Conservation (phyloP, 345 rosid genomes). For the Salix dunnii region DNA sequence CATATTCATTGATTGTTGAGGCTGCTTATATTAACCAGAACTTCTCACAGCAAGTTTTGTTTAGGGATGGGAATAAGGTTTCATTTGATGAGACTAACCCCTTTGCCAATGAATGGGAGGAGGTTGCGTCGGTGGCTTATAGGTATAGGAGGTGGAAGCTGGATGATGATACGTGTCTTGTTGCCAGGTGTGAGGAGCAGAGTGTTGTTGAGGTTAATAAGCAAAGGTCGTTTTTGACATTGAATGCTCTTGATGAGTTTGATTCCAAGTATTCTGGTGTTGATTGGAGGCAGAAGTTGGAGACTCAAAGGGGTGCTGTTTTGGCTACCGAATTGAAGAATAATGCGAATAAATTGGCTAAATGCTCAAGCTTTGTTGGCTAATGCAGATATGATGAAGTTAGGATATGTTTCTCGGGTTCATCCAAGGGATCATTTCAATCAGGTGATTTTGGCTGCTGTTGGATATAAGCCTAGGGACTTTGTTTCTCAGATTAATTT, state of each 20-base stretch:
- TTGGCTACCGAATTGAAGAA: slow-evolving; percentile 95
- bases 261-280: slow-evolving; percentile 94
- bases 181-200: slow-evolving; percentile 91
- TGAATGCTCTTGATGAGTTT: slow-evolving; percentile 93
- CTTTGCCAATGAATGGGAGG: slow-evolving; percentile 86
- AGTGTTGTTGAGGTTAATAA: slow-evolving; percentile 76
- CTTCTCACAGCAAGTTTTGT: slow-evolving; percentile 84
- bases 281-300: slow-evolving; percentile 98
- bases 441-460: slow-evolving; percentile 85
- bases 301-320: slow-evolving; percentile 96
- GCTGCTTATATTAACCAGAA: slow-evolving; percentile 86
- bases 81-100: slow-evolving; percentile 86
- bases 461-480: slow-evolving; percentile 86
- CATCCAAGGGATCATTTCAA: slow-evolving; percentile 98
- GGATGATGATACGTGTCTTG: slow-evolving; percentile 65
- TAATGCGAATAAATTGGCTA: slow-evolving; percentile 89
- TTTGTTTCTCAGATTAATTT: slow-evolving; percentile 90
- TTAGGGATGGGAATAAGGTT: slow-evolving; percentile 77
- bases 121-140: slow-evolving; percentile 92
- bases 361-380: slow-evolving; percentile 89
- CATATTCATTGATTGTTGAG: slow-evolving; percentile 73
- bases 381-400: slow-evolving; percentile 92
- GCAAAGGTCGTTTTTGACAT: slow-evolving; percentile 68
- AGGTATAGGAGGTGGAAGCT: slow-evolving; percentile 97
- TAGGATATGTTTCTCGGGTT: slow-evolving; percentile 92